Evolutionary conservation across 2,329 filamentous ascomycete species (phyloP).

Genomic region (Cladosporium sp.): DNA sequence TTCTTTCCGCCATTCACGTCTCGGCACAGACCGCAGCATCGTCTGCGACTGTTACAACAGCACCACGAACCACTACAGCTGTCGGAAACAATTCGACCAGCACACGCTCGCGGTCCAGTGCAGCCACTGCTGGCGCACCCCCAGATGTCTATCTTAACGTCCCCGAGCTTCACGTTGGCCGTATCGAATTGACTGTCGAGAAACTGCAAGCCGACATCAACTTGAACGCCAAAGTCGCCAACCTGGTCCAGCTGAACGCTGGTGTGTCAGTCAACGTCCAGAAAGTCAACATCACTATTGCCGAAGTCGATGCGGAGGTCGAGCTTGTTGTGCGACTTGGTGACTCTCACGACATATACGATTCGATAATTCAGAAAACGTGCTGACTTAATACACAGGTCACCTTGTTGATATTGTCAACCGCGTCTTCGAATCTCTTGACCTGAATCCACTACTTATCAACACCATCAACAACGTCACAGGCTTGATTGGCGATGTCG

Average conservation of each 20-base stretch:
- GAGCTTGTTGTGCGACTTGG: conserved; percentile 59
- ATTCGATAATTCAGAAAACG: not conserved
- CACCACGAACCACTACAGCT: conserved; percentile 25
- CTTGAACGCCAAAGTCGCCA: conserved; percentile 60
- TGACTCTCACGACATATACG: not conserved
- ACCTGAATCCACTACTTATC: conserved; percentile 56
- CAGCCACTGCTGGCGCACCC: conserved; percentile 20
- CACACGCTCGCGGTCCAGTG: conserved; percentile 30
- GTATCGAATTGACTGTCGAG: conserved; percentile 62
- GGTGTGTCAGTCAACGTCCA: conserved; percentile 49
- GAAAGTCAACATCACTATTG: conserved; percentile 62
- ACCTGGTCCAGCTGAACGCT: conserved; percentile 55
- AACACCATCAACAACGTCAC: conserved; percentile 57
- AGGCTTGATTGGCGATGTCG: conserved; percentile 26
- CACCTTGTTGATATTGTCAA: conserved; percentile 63
- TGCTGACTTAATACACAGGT: conserved; percentile 34
- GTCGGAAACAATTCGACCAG: conserved; percentile 25
- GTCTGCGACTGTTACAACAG: conserved; percentile 33
- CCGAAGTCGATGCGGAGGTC: conserved; percentile 59
- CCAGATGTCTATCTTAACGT: conserved; percentile 61
- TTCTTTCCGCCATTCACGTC: conserved; percentile 18
- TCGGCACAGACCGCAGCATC: conserved; percentile 22
- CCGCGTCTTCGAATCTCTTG: conserved; percentile 59
- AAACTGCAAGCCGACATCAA: conserved; percentile 56
- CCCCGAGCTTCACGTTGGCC: conserved; percentile 58